Evolutionary conservation across 2,329 filamentous ascomycete species (phyloP), one percentile per base, ranked within the genome.

Genomic region (Aspergillus japonicus): DNA sequence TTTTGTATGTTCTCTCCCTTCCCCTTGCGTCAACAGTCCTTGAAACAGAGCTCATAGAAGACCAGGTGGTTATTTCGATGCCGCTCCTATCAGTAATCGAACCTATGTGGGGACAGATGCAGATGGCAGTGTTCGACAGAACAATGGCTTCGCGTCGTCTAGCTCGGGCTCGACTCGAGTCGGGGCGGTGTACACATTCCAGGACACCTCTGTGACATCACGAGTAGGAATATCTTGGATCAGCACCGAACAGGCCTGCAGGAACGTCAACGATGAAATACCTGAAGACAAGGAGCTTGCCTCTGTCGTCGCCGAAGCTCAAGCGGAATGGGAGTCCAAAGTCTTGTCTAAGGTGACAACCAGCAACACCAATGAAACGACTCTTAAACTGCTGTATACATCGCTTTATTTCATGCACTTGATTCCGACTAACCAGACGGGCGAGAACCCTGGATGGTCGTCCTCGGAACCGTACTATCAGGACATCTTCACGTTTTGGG

Each of bases 401-500:
- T 87, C 86, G 0, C 70, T 91, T 35, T 91, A 90, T 68, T 87
- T 88, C 65, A 88, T 89, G 84, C 84, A 86, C 60, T 72, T 90
- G 11, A 82, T 90, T 39, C 88, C 88, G 0, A 87, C 87, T 0
- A 89, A 91, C 69, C 85, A 87, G 62, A 90, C 87, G 0, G 87
- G 87, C 0, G 89, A 91, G 69, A 91, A 90, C 61, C 87, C 88
- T 0, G 73, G 81, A 0, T 91, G 88, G 88, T 70, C 76, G 1
- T 87, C 85, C 1, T 66, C 69, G 0, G 88, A 91, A 70, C 88
- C 88, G 1, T 90, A 89, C 67, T 91, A 89, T 67, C 85, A 89
- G 60, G 88, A 91, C 60, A 84, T 88, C 16, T 90, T 89, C 68
- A 90, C 88, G 0, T 82, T 88, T 23, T 91, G 89, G 88, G 71